These are phyloP conservation scores for Chamaecyparis obtusa DNA, from an alignment of 75 land plant species.

Conservation along the genomic window DNA sequence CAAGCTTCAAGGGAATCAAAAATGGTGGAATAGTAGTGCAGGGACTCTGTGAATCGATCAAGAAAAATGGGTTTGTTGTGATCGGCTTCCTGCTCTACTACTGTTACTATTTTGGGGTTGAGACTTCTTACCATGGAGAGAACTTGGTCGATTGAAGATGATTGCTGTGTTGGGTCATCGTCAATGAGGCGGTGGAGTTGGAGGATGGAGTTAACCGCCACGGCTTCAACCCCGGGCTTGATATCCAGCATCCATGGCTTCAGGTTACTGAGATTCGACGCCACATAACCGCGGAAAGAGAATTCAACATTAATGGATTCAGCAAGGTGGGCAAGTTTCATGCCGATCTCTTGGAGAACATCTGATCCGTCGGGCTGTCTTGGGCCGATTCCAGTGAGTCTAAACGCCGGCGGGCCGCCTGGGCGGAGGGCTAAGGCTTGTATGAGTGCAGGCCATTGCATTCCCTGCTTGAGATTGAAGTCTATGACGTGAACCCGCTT, in stretches of 20 bases:
- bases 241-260: constrained; percentile 70
- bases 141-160: constrained; percentile 45
- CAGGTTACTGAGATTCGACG: constrained; percentile 57
- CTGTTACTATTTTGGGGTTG: constrained; percentile 67
- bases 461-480: constrained; percentile 51
- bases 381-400: constrained; percentile 71
- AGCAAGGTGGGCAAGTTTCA: constrained; percentile 61
- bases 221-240: constrained; percentile 41
- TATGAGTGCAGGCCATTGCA: constrained; percentile 70
- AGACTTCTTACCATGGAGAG: constrained; percentile 37
- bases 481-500: constrained; percentile 57
- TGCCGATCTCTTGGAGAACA: constrained; percentile 67
- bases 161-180: constrained; percentile 11
- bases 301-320: constrained; percentile 65
- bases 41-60: constrained; percentile 70
- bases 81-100: constrained; percentile 82
- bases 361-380: constrained; percentile 35
- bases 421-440: constrained; percentile 73
- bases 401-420: constrained; percentile 58
- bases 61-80: constrained; percentile 65
- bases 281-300: constrained; percentile 60
- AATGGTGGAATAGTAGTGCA: constrained; percentile 86
- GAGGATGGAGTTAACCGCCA: constrained; percentile 78
- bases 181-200: constrained; percentile 64
- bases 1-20: constrained; percentile 76